Conservation (phyloP, 352 stramenopile species). For the Pythium apleroticum region DNA sequence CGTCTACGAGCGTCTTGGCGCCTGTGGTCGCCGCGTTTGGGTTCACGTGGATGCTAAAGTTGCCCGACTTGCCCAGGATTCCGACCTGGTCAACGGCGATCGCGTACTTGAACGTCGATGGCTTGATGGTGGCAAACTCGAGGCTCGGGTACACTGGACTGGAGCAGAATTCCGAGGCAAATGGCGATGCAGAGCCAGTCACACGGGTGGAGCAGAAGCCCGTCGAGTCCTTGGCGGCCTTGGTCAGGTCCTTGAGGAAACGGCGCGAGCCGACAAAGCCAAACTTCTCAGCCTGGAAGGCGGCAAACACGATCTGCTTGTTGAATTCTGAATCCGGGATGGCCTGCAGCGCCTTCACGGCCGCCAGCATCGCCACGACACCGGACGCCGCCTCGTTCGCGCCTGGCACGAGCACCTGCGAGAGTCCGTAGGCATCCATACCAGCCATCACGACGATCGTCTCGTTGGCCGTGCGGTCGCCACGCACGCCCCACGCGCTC, state of each 20-base stretch:
- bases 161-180: conserved; percentile 63
- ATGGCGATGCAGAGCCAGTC: conserved; percentile 47
- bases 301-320: conserved; percentile 80
- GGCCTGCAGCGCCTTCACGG: conserved; percentile 62
- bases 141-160: conserved; percentile 64
- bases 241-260: conserved; percentile 67
- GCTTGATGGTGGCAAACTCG: conserved; percentile 57
- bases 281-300: conserved; percentile 80
- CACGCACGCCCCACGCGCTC: conserved; percentile 65
- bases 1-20: conserved; percentile 43
- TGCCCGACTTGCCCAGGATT: conserved; percentile 43
- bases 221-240: conserved; percentile 46
- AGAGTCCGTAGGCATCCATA: conserved; percentile 78
- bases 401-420: conserved; percentile 66
- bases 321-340: conserved; percentile 62
- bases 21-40: conserved; percentile 40
- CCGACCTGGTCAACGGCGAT: conserved; percentile 84
- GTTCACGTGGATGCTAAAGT: conserved; percentile 76
- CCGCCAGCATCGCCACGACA: conserved; percentile 72
- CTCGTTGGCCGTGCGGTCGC: conserved; percentile 46
- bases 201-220: conserved; percentile 52
- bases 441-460: conserved; percentile 71
- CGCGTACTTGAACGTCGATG: conserved; percentile 60
- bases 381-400: conserved; percentile 76
- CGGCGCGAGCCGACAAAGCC: conserved; percentile 81